phyloP scores from a whole-genome alignment of 2,329 filamentous ascomycete genomes.

The Fusarium veterinarium region DNA sequence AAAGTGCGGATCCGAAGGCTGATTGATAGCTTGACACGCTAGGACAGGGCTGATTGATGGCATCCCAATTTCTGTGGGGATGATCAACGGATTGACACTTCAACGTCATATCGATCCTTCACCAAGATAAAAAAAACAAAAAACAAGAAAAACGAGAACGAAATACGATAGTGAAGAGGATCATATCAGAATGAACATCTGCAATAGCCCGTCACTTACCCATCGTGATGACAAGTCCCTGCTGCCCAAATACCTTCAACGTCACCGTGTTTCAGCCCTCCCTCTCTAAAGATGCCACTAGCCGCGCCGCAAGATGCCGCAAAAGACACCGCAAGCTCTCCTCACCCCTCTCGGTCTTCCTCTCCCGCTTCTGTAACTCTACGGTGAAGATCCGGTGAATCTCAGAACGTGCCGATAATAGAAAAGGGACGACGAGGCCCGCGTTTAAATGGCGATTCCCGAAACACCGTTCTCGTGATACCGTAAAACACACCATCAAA shows the following conservation, averaged over 20 bases:
- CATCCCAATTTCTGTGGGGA: neutral
- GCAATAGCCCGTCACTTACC: neutral
- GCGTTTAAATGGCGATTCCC: conserved; percentile 27
- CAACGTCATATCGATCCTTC: conserved; percentile 5
- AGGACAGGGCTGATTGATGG: conserved; percentile 12
- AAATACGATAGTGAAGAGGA: neutral
- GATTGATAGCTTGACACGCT: conserved; percentile 5
- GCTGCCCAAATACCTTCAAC: neutral
- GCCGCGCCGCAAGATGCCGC: conserved; percentile 16
- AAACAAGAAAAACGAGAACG: neutral
- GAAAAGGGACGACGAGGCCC: neutral
- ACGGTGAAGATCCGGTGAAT: conserved; percentile 6
- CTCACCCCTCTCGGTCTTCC: conserved; percentile 3
- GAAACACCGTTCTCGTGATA: conserved; percentile 4
- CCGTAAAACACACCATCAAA: conserved; percentile 35
- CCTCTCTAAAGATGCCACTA: neutral
- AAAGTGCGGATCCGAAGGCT: conserved; percentile 7
- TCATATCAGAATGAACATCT: neutral
- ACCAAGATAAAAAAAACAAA: neutral
- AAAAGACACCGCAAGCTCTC: neutral
- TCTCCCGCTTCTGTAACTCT: neutral
- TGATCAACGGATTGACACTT: neutral
- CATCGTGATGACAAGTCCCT: neutral
- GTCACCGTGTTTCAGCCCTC: neutral
- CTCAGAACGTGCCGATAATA: conserved; percentile 1